Conservation (phyloP, 768 basidiomycete species). For the Mycena floridula region DNA sequence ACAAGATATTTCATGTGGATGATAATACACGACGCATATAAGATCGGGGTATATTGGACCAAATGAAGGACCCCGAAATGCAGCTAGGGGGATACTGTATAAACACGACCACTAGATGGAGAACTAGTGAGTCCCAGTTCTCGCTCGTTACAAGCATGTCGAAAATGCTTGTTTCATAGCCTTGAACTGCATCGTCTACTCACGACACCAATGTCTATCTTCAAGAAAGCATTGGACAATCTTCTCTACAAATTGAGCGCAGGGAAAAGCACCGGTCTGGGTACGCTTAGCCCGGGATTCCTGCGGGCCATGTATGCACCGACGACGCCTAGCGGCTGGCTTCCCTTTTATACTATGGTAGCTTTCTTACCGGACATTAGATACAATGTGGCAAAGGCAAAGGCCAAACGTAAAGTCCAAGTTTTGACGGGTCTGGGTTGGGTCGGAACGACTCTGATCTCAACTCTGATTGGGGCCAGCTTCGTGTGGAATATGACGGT, state of each 20-base stretch:
- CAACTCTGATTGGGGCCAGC: no score
- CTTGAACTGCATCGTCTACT: constrained; percentile 93
- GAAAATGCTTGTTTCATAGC: constrained; percentile 37
- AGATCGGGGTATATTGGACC: constrained; percentile 15
- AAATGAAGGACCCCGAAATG: no score
- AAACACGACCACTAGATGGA: no score
- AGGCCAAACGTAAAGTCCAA: constrained; percentile 61
- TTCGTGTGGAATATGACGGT: no score
- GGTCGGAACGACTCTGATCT: no score
- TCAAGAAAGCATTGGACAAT: constrained; percentile 77
- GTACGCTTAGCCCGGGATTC: constrained; percentile 39
- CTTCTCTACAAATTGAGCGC: constrained; percentile 59
- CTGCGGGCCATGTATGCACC: constrained; percentile 54
- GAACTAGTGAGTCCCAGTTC: constrained; percentile 81
- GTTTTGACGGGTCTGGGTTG: no score
- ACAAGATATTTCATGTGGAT: constrained; percentile 14
- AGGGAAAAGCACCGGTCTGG: constrained; percentile 37
- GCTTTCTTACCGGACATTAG: constrained; percentile 95
- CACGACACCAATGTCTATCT: constrained; percentile 69
- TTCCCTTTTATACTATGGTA: constrained; percentile 95
- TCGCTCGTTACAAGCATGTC: constrained; percentile 2
- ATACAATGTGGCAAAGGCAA: constrained; percentile 74
- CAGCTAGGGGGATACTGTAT: no score
- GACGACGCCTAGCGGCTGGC: constrained; percentile 67
- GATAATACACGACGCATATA: constrained; percentile 7